Evolutionary conservation across 257 asterid genomes (phyloP).

Genomic region (Leonotis leonurus): DNA sequence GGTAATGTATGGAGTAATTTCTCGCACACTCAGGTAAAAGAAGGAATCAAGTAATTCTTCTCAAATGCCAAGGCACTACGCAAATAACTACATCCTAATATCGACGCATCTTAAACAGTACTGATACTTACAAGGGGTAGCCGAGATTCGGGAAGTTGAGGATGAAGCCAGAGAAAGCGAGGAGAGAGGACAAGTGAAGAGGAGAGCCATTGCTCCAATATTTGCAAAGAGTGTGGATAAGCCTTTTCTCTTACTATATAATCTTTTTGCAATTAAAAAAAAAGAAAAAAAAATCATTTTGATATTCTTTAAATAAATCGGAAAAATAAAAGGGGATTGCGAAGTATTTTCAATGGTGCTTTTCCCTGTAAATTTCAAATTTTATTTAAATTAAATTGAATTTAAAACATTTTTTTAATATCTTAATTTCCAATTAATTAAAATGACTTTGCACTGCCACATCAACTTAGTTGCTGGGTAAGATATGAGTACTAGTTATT

Average conservation of each 20-base stretch:
- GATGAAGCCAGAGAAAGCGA: conserved; percentile 19
- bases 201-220: conserved; percentile 35
- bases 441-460: too few species aligned
- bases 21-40: not conserved
- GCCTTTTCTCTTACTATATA: conserved; percentile 15
- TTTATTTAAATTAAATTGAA: too few species aligned
- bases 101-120: not conserved
- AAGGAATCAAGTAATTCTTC: not conserved
- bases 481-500: too few species aligned
- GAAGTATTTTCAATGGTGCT: too few species aligned
- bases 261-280: conserved; percentile 10
- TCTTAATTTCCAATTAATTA: too few species aligned
- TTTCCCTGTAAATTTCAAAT: too few species aligned
- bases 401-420: too few species aligned
- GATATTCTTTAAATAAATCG: not conserved
- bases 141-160: conserved; percentile 12
- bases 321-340: not conserved
- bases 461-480: too few species aligned
- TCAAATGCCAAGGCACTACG: not conserved
- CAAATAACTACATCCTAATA: not conserved
- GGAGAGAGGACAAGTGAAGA: conserved; percentile 26
- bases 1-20: not conserved
- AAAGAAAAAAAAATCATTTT: too few species aligned
- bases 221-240: conserved; percentile 26
- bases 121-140: conserved; percentile 23